Evolutionary conservation across 176 grass and related monocot genomes (phyloP).

Genomic region (Avena sativa): DNA sequence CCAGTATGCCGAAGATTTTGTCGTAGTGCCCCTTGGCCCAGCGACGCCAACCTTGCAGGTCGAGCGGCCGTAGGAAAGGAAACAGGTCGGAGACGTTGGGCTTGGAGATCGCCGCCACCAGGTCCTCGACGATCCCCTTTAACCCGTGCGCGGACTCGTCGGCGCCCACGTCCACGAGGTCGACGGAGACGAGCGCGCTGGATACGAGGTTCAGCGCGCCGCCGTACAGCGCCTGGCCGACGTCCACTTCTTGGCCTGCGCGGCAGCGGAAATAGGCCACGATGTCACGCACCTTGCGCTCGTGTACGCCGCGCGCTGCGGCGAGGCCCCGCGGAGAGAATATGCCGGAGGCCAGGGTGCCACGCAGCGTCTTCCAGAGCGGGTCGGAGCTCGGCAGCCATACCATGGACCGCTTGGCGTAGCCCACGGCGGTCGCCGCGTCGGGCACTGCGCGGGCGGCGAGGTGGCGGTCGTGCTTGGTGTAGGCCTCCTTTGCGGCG

Average conservation of each 20-base stretch:
- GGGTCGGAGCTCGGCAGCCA: constrained; percentile 34
- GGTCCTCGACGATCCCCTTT: background rate
- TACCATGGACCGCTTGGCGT: constrained; percentile 6
- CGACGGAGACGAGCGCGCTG: constrained; percentile 35
- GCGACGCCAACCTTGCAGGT: constrained; percentile 38
- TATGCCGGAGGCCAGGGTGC: constrained; percentile 6
- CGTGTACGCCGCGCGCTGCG: background rate
- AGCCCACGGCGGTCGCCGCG: background rate
- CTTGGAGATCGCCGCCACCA: background rate
- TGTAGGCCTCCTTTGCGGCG: background rate
- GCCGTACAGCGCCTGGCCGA: constrained; percentile 21
- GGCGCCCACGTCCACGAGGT: constrained; percentile 35
- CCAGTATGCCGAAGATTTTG: constrained; percentile 7
- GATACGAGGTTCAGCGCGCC: constrained; percentile 46
- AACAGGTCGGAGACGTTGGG: constrained; percentile 48
- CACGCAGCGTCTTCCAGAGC: constrained; percentile 41
- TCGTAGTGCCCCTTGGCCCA: background rate
- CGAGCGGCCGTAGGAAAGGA: constrained; percentile 45
- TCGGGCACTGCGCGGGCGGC: constrained; percentile 33
- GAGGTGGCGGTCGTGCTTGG: constrained; percentile 6
- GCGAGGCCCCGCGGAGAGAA: constrained; percentile 37
- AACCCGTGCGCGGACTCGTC: constrained; percentile 14
- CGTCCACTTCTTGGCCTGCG: background rate
- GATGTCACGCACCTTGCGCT: constrained; percentile 34
- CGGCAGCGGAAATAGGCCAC: background rate